Percentiles rank a stretch among this genome's conserved stretches.
These are phyloP conservation scores for Wickerhamomyces silvicola DNA, from an alignment of 805 yeast species.

Conservation along the genomic window DNA sequence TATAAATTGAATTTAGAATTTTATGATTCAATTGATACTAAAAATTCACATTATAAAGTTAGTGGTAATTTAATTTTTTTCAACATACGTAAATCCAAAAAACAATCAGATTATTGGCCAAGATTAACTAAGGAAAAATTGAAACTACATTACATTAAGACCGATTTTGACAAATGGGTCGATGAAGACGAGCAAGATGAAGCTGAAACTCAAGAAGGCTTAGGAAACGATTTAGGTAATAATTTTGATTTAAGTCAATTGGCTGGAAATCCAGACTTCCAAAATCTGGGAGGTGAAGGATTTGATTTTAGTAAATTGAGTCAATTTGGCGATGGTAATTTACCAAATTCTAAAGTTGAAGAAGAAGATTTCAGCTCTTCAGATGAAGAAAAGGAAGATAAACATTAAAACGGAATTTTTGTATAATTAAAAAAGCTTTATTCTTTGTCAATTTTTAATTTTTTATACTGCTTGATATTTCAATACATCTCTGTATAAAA, in stretches of 20 bases:
- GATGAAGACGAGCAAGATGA: conserved; percentile 91
- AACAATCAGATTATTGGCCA: conserved; percentile 86
- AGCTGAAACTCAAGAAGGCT: conserved; percentile 26
- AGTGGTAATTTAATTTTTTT: conserved; percentile 55
- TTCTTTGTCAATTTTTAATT: neutral
- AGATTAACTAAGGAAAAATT: conserved; percentile 83
- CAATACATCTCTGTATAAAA: conserved; percentile 47
- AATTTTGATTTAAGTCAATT: conserved; percentile 25
- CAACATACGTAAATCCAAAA: conserved; percentile 62
- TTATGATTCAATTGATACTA: conserved; percentile 66
- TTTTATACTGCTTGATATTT: conserved; percentile 45
- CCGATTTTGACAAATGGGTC: conserved; percentile 97
- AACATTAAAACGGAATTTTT: neutral
- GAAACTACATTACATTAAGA: conserved; percentile 74
- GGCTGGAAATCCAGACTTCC: too few relatives aligned
- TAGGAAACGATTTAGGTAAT: conserved; percentile 25
- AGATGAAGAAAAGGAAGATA: conserved; percentile 25
- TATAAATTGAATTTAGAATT: conserved; percentile 71
- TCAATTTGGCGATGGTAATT: conserved; percentile 14
- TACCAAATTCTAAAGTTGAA: neutral
- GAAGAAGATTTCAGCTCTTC: conserved; percentile 25
- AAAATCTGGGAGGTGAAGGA: too few relatives aligned
- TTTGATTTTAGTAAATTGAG: too few relatives aligned
- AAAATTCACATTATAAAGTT: conserved; percentile 48
- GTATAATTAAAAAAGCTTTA: neutral